Conservation (phyloP, 108 stramenopile species). For the Asterionellopsis glacialis region DNA sequence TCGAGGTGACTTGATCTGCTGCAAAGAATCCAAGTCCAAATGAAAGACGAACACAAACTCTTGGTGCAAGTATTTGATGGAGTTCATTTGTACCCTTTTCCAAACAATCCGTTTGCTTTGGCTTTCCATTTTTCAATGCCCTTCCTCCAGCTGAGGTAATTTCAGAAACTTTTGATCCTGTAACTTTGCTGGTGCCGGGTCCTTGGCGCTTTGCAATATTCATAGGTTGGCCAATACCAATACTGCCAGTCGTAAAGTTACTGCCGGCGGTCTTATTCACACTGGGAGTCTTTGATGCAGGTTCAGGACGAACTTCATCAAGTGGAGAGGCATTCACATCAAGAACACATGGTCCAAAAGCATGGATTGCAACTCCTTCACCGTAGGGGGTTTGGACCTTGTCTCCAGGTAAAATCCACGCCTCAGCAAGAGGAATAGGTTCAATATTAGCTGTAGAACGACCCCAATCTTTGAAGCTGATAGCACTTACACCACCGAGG, state of each 20-base stretch:
- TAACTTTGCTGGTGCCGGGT: too few relatives aligned
- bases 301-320: background rate
- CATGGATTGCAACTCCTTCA: constrained; percentile 45
- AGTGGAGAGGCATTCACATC: background rate
- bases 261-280: background rate
- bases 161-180: too few relatives aligned
- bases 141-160: constrained; percentile 4
- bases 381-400: constrained; percentile 69
- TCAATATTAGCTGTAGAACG: constrained; percentile 7
- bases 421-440: constrained; percentile 30
- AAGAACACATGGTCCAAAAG: constrained; percentile 16
- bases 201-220: too few relatives aligned
- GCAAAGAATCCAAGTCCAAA: constrained; percentile 54
- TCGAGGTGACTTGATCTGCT: constrained; percentile 10
- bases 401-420: constrained; percentile 77
- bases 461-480: constrained; percentile 35
- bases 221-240: too few relatives aligned
- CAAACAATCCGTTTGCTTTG: too few relatives aligned
- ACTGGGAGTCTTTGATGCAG: background rate
- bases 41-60: constrained; percentile 39
- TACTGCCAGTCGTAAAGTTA: too few relatives aligned
- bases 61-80: constrained; percentile 22
- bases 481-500: constrained; percentile 47
- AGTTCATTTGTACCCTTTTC: too few relatives aligned
- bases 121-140: constrained; percentile 4